A percentile compares a stretch with the other conserved stretches of the same genome.
Conservation (phyloP, 139 green algal species). For the Astrephomene gubernaculifera region DNA sequence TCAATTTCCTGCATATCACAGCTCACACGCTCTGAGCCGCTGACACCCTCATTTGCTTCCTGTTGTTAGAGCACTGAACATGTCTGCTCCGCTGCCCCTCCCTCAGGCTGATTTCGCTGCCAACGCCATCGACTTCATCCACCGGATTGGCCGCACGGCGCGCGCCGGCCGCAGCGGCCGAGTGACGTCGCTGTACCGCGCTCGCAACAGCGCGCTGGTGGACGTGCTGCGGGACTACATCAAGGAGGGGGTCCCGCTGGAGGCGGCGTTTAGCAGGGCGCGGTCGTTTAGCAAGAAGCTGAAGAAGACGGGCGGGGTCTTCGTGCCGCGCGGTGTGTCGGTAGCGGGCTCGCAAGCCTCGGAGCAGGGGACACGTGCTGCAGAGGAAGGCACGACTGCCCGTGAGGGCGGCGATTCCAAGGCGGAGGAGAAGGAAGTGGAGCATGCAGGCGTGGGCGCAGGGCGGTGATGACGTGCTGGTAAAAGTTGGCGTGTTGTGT, state of each 20-base stretch:
- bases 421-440: too few relatives aligned
- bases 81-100: neutral
- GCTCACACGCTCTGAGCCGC: too few relatives aligned
- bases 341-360: too few relatives aligned
- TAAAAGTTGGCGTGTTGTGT: too few relatives aligned
- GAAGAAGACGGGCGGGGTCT: slow-evolving; percentile 80
- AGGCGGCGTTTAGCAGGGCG: slow-evolving; percentile 94
- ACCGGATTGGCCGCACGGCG: slow-evolving; percentile 88
- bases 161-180: slow-evolving; percentile 79
- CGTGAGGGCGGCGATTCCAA: too few relatives aligned
- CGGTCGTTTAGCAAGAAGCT: slow-evolving; percentile 94
- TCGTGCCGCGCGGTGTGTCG: slow-evolving; percentile 77
- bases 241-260: slow-evolving; percentile 73
- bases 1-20: too few relatives aligned
- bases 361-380: too few relatives aligned
- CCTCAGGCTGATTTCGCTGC: slow-evolving; percentile 92
- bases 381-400: too few relatives aligned
- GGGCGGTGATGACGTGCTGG: too few relatives aligned
- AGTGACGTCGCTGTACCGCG: slow-evolving; percentile 87
- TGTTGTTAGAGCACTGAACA: too few relatives aligned
- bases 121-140: slow-evolving; percentile 95
- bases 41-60: too few relatives aligned
- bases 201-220: slow-evolving; percentile 65
- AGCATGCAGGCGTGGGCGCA: too few relatives aligned
- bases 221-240: slow-evolving; percentile 75